phyloP scores from a whole-genome alignment of 2,329 filamentous ascomycete species.

The Colletotrichum falcatum region DNA sequence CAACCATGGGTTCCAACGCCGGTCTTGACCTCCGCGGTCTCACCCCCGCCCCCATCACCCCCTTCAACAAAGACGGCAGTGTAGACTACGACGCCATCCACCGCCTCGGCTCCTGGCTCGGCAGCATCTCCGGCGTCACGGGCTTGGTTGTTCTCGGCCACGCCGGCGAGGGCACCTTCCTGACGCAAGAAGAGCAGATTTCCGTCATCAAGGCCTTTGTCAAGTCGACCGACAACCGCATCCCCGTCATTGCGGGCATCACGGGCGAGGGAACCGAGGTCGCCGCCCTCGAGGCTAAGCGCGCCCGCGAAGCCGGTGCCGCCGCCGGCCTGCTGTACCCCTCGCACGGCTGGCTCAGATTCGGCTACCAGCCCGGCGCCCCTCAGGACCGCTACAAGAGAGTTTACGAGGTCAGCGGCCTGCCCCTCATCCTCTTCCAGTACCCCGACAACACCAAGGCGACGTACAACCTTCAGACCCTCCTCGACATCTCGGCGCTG shows the following conservation, averaged over 20 bases:
- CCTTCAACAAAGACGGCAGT: slow-evolving; percentile 60
- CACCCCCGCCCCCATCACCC: slow-evolving; percentile 63
- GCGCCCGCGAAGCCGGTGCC: slow-evolving; percentile 63
- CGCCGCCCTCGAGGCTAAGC: slow-evolving; percentile 62
- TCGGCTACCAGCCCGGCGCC: slow-evolving; percentile 64
- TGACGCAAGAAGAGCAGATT: slow-evolving; percentile 62
- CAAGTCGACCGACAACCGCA: slow-evolving; percentile 61
- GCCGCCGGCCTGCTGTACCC: slow-evolving; percentile 64
- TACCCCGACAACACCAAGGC: slow-evolving; percentile 66
- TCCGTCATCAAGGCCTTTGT: slow-evolving; percentile 64
- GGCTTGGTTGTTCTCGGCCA: slow-evolving; percentile 66
- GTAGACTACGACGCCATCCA: slow-evolving; percentile 66
- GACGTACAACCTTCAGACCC: slow-evolving; percentile 63
- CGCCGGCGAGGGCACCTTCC: slow-evolving; percentile 65
- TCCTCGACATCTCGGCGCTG: slow-evolving; percentile 64
- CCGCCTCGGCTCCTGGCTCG: slow-evolving; percentile 64
- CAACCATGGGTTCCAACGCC: slow-evolving; percentile 44
- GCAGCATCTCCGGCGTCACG: slow-evolving; percentile 63
- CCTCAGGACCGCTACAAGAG: slow-evolving; percentile 64
- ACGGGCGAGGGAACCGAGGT: slow-evolving; percentile 65
- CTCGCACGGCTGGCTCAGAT: slow-evolving; percentile 66
- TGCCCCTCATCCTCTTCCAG: slow-evolving; percentile 65
- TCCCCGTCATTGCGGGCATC: slow-evolving; percentile 65
- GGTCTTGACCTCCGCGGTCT: slow-evolving; percentile 61
- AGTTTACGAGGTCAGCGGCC: slow-evolving; percentile 61